A percentile compares a stretch with the other conserved stretches of the same genome.
Evolutionary conservation across 2,329 filamentous ascomycete genomes (phyloP).

Genomic region (Trichothecium roseum): DNA sequence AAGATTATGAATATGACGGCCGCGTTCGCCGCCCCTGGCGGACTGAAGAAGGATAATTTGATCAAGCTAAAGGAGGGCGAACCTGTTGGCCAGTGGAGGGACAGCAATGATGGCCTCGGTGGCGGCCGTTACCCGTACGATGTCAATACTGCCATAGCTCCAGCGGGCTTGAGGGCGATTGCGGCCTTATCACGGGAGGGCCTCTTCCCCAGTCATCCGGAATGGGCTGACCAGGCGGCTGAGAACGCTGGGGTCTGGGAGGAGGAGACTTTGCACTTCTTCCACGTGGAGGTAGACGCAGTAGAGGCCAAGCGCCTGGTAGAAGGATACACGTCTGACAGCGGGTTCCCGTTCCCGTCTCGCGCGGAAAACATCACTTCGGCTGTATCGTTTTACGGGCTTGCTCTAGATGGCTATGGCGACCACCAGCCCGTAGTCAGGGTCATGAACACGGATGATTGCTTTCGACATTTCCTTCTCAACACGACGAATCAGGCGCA

Average conservation of each 20-base stretch:
- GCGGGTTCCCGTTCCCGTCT: constrained; percentile 17
- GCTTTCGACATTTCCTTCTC: constrained; percentile 52
- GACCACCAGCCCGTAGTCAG: constrained; percentile 34
- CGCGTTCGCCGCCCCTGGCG: constrained; percentile 34
- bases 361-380: constrained; percentile 27
- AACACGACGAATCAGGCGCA: constrained; percentile 48
- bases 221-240: constrained; percentile 34
- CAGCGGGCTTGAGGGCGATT: constrained; percentile 50
- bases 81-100: constrained; percentile 52
- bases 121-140: constrained; percentile 55
- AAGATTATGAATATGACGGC: constrained; percentile 47
- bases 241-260: constrained; percentile 52
- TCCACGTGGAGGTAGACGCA: constrained; percentile 31
- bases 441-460: constrained; percentile 55
- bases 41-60: constrained; percentile 41
- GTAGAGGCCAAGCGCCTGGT: constrained; percentile 35
- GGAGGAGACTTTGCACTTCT: constrained; percentile 47
- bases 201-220: constrained; percentile 36
- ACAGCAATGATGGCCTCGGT: constrained; percentile 48
- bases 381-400: constrained; percentile 33
- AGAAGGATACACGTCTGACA: constrained; percentile 28
- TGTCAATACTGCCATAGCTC: constrained; percentile 53
- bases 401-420: constrained; percentile 43
- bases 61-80: constrained; percentile 45
- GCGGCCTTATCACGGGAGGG: constrained; percentile 36